These are phyloP conservation scores for Mesembryanthemum crystallinum DNA, from an alignment of 148 eudicot genomes.

Conservation along the genomic window DNA sequence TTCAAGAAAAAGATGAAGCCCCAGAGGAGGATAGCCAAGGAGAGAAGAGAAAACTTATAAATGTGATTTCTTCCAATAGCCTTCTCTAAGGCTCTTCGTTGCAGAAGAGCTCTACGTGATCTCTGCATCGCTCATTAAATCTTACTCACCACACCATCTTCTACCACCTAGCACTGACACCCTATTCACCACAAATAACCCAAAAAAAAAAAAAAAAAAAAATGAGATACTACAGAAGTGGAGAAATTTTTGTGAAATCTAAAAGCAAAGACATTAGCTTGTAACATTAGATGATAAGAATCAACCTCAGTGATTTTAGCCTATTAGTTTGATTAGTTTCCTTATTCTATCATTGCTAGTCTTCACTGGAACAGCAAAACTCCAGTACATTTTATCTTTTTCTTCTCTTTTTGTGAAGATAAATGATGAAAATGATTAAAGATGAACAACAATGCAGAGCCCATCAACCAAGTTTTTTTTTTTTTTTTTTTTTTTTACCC, in stretches of 20 bases:
- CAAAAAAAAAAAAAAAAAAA: not conserved
- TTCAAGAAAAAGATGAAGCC: constrained; percentile 66
- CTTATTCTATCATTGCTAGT: too few species aligned
- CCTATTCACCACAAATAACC: constrained; percentile 12
- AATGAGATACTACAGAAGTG: not conserved
- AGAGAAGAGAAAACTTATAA: constrained; percentile 63
- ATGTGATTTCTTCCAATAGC: constrained; percentile 46
- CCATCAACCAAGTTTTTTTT: not conserved
- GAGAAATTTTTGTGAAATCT: not conserved
- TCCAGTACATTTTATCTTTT: too few species aligned
- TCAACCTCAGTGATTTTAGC: too few species aligned
- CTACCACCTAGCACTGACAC: constrained; percentile 8
- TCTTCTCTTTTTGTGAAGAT: not conserved
- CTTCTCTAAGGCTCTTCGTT: constrained; percentile 65
- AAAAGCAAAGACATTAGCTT: not conserved
- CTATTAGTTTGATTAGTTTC: too few species aligned
- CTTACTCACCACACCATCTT: constrained; percentile 17
- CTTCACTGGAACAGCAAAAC: too few species aligned
- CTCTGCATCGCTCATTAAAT: constrained; percentile 88
- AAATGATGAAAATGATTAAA: too few species aligned
- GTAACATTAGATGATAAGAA: not conserved
- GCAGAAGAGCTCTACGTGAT: constrained; percentile 94
- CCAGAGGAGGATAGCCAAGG: constrained; percentile 65
- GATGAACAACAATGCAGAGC: not conserved
- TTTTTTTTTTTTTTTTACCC: too few species aligned